Percentiles rank a stretch among this genome's conserved stretches.
Evolutionary conservation across 331 rosid genomes (phyloP).

Genomic region (Dryas integrifolia): DNA sequence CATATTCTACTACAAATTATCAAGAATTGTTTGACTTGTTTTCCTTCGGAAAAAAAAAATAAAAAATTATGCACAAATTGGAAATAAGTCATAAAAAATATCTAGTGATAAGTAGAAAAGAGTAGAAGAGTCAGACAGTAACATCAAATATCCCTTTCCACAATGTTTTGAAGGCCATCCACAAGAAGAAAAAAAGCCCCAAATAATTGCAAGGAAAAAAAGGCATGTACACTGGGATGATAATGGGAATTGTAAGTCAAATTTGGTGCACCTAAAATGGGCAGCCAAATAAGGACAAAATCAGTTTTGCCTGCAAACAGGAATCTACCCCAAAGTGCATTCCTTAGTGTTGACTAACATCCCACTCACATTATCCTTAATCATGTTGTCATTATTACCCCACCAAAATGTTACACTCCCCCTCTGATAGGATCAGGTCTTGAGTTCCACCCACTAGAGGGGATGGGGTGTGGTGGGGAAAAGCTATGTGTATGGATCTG

Average conservation of each 20-base stretch:
- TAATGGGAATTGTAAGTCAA: background rate
- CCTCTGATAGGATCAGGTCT: too few relatives aligned
- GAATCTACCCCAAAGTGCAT: background rate
- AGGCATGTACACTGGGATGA: background rate
- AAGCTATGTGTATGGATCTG: background rate
- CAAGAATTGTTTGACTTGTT: too few relatives aligned
- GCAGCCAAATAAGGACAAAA: background rate
- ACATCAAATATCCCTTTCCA: background rate
- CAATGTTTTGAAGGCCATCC: background rate
- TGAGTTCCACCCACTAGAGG: too few relatives aligned
- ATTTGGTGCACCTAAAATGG: background rate
- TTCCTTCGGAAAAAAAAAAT: too few relatives aligned
- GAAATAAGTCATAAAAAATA: background rate
- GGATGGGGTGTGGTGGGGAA: too few relatives aligned
- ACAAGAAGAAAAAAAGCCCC: background rate
- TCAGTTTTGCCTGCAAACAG: constrained; percentile 3
- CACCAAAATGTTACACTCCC: background rate
- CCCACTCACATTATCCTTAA: background rate
- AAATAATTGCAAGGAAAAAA: background rate
- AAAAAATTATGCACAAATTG: background rate
- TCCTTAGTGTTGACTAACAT: background rate
- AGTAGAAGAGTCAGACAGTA: background rate
- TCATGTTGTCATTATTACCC: background rate
- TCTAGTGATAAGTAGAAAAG: background rate
- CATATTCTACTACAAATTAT: too few relatives aligned